Base-by-base conservation (phyloP, 1,284 basidiomycete genomes). In the Ganoderma lucidum region DNA sequence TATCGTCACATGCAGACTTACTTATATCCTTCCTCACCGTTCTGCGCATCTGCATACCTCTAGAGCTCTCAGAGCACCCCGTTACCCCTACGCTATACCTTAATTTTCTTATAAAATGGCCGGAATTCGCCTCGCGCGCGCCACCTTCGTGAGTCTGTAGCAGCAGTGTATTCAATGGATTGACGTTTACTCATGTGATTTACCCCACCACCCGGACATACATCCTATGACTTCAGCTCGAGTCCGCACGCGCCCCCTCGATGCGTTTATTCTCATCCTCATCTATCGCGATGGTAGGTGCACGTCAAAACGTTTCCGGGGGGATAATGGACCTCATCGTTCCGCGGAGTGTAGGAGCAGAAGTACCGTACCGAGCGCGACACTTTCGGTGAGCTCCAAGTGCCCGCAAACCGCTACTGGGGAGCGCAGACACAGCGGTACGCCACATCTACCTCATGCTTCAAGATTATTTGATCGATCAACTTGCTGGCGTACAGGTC, bases 401-500 rank as follows among this genome's bases (percentile, higher is more conserved):
- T 99, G 61, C 97, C 98, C 51, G 90, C 93, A 30, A 94, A 99
- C 78, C 90, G 93, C 67, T 99, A 99, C 85, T 99, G 97, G 96
- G 98, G 98, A 71, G 97, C 97, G 23, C 98, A 99, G 84, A 99
- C 98, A 42, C 98, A 99, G 82, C 89, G 98, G 93, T 92, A 74
- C 30, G 83, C 76, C 32, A 35, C 35, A 51, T 39, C 35, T 45
- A 23, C 58, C 60, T 5, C 17, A 65, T 62, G 59, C 63, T 63
- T 67, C 68, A 35, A 55, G 10, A 69, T 30, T 61, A n/a, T 58
- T 39, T 59, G 56, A 61, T 14, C 59, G 37, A 42, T 30, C 41
- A 35, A 9, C 6, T 56, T 35, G 32, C 2, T 65, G 42, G 8
- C 30, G 35, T 32, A 6, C 73, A 95, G 93, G 63, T 98, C 96